A percentile compares a stretch with the other conserved stretches of the same genome.
Conservation (phyloP, 129 eudicot genomes). For the Flaveria robusta region DNA sequence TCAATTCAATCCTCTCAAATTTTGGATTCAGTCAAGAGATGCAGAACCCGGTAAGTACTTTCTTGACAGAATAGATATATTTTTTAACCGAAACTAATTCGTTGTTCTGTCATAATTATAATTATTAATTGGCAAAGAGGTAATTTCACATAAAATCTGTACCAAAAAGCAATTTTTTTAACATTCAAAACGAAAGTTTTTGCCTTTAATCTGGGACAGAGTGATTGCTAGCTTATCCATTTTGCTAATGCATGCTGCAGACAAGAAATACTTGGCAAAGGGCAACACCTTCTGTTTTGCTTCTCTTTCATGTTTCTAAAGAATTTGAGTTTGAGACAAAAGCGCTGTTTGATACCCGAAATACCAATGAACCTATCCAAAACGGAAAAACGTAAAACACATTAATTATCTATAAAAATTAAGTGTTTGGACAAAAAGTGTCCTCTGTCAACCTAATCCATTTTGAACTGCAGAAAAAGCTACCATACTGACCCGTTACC, state of each 20-base stretch:
- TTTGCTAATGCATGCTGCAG: no score
- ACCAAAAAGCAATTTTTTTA: neutral
- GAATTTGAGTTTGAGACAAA: no score
- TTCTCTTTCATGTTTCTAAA: no score
- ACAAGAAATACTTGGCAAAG: no score
- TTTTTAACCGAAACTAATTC: neutral
- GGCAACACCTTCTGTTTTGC: no score
- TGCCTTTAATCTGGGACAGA: no score
- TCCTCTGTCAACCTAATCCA: neutral
- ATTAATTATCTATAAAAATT: no score
- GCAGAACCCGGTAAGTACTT: slow-evolving; percentile 82
- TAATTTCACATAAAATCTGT: neutral
- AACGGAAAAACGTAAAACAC: no score
- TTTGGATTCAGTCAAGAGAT: slow-evolving; percentile 88
- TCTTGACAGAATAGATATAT: neutral
- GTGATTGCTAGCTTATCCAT: no score
- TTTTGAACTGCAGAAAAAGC: neutral
- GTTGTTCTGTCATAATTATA: neutral
- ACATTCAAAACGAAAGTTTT: no score
- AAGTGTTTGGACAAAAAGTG: neutral
- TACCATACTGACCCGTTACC: neutral
- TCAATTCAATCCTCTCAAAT: slow-evolving; percentile 75
- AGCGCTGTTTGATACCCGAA: no score
- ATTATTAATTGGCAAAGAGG: neutral
- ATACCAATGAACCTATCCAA: no score